Base-by-base conservation (phyloP, 2,329 filamentous ascomycete genomes). In the Tolypocladium paradoxum region DNA sequence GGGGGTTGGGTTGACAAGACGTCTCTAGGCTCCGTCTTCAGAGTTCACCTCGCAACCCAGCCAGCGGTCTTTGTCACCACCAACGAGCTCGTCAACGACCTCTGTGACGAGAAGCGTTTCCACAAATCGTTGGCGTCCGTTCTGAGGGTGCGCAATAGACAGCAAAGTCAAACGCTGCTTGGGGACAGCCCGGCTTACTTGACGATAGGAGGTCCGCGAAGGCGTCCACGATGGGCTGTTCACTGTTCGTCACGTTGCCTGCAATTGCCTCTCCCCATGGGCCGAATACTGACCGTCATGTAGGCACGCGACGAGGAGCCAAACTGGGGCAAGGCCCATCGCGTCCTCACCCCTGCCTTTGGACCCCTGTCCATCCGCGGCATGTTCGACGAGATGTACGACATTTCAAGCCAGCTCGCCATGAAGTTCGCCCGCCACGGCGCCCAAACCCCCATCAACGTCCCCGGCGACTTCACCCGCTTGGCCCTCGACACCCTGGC, bases 401-500 rank as follows among this genome's bases (percentile, higher is more conserved):
- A 88, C 58, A 81, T 88, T 55, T 78, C 83, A 5, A 73, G 75
- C 0, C 84, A 88, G 62, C 67, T 88, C 49, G 76, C 78, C 11
- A 73, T 87, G 68, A 88, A 88, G 65, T 84, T 84, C 77, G 84
- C 83, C 20, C 76, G 85, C 35, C 74, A 81, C 58, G 86, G 86
- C 0, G 69, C 80, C 1, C 65, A 73, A 2, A 65, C 75, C 46
- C 71, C 76, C 11, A 85, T 90, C 54, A 70, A 75, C 46, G 78
- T 80, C 0, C 76, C 79, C 0, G 82, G 85, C 20, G 84, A 88
- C 65, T 87, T 88, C 57, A 88, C 85, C 2, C 77, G 85, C n/a
- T 70, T 90, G 34, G 82, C 86, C 0, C 75, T 90, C 2, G 87
- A 90, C 63, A 86, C 85, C 0, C 76, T 90, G 9, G 84, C 83